A percentile compares a stretch with the other conserved stretches of the same genome.
phyloP scores from a whole-genome alignment of 345 rosid species.

The Clarkia xantiana region DNA sequence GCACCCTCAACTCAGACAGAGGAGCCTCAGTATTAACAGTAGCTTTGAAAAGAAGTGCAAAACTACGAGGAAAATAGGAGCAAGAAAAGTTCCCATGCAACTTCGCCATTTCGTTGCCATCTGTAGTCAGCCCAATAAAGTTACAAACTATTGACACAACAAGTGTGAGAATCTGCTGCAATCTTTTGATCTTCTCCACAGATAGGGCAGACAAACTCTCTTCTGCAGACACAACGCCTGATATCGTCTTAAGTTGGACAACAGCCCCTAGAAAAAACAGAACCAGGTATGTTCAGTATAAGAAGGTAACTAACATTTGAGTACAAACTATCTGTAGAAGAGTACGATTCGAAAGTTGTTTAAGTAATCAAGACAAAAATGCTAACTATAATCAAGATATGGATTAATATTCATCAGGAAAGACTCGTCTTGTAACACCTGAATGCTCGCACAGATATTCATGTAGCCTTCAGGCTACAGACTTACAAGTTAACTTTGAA shows the following conservation, averaged over 20 bases:
- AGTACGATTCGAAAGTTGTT: too few species aligned
- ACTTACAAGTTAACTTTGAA: too few species aligned
- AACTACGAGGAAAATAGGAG: constrained; percentile 12
- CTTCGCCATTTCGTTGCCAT: constrained; percentile 21
- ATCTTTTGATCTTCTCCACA: constrained; percentile 27
- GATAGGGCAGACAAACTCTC: constrained; percentile 26
- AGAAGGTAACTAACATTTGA: too few species aligned
- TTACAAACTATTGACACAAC: constrained; percentile 40
- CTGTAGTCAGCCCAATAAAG: constrained; percentile 33
- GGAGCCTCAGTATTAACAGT: constrained; percentile 20
- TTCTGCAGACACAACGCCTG: constrained; percentile 33
- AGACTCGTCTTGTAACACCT: too few species aligned
- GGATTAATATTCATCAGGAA: neutral
- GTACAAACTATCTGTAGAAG: too few species aligned
- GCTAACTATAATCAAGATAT: neutral
- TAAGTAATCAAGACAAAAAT: too few species aligned
- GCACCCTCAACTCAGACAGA: constrained; percentile 20
- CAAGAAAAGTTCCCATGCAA: constrained; percentile 15
- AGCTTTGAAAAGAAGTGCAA: constrained; percentile 13
- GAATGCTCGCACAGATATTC: too few species aligned
- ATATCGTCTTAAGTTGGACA: constrained; percentile 47
- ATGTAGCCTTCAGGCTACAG: too few species aligned
- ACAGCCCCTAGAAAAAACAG: constrained; percentile 39
- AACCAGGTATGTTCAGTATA: constrained; percentile 1
- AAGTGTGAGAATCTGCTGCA: constrained; percentile 37